These are phyloP conservation scores for Euphorbia tirucalli DNA, from an alignment of 345 rosid species.

Conservation along the genomic window DNA sequence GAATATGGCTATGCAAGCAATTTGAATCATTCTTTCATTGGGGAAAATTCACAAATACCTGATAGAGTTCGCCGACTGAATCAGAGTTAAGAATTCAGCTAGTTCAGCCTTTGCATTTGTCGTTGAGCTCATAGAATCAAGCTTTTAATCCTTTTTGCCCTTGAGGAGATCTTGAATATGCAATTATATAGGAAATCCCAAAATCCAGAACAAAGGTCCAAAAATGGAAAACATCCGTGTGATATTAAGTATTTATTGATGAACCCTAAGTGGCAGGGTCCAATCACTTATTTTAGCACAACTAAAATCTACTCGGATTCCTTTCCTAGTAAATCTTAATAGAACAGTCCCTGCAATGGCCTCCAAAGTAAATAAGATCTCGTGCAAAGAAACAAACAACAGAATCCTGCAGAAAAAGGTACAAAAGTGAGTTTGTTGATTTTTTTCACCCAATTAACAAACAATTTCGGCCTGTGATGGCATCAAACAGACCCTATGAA, in stretches of 20 bases:
- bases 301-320: background rate
- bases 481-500: background rate
- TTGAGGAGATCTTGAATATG: conserved; percentile 2
- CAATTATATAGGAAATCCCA: no score
- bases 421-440: no score
- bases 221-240: background rate
- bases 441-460: no score
- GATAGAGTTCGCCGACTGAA: background rate
- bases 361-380: background rate
- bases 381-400: background rate
- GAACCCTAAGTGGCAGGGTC: background rate
- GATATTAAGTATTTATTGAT: background rate
- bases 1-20: background rate
- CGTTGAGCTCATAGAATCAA: background rate
- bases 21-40: background rate
- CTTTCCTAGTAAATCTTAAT: background rate
- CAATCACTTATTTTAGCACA: background rate
- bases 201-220: background rate
- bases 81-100: background rate
- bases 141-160: background rate
- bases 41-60: background rate
- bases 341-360: background rate
- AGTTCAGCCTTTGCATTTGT: background rate
- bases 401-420: background rate
- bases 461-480: background rate